A percentile compares a stretch with the other conserved stretches of the same genome.
Evolutionary conservation across 2,329 filamentous ascomycete genomes (phyloP).

Genomic region (Purpureocillium takamizusanense): DNA sequence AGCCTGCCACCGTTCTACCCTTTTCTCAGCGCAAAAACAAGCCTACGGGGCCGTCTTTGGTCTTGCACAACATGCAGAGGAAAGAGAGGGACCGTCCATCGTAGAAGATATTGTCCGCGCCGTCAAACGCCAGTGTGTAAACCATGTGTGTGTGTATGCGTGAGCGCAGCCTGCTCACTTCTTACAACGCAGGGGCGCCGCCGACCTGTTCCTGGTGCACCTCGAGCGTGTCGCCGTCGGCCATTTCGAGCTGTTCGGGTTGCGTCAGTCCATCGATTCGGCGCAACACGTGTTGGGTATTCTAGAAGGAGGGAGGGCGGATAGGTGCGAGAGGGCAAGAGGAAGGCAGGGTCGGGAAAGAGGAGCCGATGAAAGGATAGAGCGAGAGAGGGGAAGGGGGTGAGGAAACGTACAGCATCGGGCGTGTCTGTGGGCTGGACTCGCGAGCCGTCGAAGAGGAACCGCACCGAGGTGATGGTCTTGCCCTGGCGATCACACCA

Average conservation of each 20-base stretch:
- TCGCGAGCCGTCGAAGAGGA: constrained; percentile 91
- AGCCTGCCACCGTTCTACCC: neutral
- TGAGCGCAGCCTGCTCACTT: neutral
- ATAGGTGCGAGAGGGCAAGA: too few relatives aligned
- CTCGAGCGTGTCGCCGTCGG: constrained; percentile 89
- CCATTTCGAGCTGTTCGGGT: constrained; percentile 74
- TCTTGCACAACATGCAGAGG: neutral
- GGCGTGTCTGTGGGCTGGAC: constrained; percentile 86
- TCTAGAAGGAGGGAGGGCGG: too few relatives aligned
- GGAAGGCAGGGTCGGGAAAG: neutral
- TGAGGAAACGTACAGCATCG: constrained; percentile 64
- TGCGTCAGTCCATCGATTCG: constrained; percentile 1
- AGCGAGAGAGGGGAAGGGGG: constrained; percentile 3
- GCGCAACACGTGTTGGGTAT: too few relatives aligned
- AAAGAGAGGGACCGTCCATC: neutral
- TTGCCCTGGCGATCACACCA: constrained; percentile 97
- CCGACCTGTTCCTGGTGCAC: constrained; percentile 98
- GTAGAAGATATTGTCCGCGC: neutral
- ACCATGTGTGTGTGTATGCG: too few relatives aligned
- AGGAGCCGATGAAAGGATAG: too few relatives aligned
- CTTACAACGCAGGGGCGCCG: constrained; percentile 36
- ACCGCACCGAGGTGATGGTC: constrained; percentile 72
- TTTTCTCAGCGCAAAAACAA: neutral
- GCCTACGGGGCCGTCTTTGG: neutral
- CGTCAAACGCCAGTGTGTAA: constrained; percentile 4